Evolutionary conservation across 495 filamentous ascomycete genomes (phyloP).

Genomic region (Podospora australis): DNA sequence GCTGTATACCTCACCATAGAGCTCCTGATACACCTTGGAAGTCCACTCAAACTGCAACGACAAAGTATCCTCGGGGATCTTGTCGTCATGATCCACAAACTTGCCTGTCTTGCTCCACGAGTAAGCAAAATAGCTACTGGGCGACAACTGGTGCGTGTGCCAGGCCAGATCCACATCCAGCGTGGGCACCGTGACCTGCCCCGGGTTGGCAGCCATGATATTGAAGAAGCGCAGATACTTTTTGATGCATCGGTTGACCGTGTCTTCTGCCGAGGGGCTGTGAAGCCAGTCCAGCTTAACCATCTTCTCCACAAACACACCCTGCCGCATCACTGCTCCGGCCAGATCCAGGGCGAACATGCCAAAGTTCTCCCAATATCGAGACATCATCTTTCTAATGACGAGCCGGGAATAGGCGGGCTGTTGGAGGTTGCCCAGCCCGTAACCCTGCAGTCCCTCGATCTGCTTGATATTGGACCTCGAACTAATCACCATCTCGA

Average conservation of each 20-base stretch:
- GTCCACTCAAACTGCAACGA: slow-evolving; percentile 69
- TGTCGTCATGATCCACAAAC: slow-evolving; percentile 84
- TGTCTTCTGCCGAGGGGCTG: slow-evolving; percentile 54
- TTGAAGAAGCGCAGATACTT: slow-evolving; percentile 67
- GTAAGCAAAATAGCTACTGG: slow-evolving; percentile 55
- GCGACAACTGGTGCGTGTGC: slow-evolving; percentile 65
- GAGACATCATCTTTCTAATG: slow-evolving; percentile 67
- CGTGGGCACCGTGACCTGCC: slow-evolving; percentile 64
- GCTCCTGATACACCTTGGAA: slow-evolving; percentile 58
- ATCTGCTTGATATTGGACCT: slow-evolving; percentile 20
- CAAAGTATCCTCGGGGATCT: slow-evolving; percentile 60
- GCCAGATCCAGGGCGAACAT: slow-evolving; percentile 68
- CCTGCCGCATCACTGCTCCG: slow-evolving; percentile 74
- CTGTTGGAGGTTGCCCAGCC: slow-evolving; percentile 11
- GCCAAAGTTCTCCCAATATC: slow-evolving; percentile 72
- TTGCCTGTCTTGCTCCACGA: slow-evolving; percentile 33
- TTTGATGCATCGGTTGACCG: slow-evolving; percentile 57
- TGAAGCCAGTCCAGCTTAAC: slow-evolving; percentile 70
- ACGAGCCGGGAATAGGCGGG: slow-evolving; percentile 36
- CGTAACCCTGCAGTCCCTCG: slow-evolving; percentile 12
- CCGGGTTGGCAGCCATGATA: slow-evolving; percentile 53
- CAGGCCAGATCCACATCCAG: slow-evolving; percentile 85
- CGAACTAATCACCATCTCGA: slow-evolving; percentile 37
- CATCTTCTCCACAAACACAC: slow-evolving; percentile 79
- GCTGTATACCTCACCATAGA: slow-evolving; percentile 59